These are phyloP conservation scores for Oryza australiensis DNA, from an alignment of 176 grass and related monocot genomes.

Conservation along the genomic window DNA sequence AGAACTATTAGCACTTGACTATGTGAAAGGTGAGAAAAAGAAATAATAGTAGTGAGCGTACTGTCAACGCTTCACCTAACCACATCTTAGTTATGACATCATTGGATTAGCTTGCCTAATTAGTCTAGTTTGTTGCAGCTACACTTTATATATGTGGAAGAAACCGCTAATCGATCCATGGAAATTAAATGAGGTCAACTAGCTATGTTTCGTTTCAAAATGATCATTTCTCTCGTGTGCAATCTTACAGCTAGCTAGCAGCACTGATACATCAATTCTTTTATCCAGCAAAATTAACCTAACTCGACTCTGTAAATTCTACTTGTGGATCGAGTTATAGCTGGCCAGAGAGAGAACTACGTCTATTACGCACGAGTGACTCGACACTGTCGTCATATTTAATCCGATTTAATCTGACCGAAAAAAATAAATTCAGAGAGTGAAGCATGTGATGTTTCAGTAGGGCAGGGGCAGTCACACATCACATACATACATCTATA, in stretches of 20 bases:
- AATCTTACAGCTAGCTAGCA: neutral
- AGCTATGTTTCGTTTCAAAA: too few species aligned
- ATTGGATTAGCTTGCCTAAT: neutral
- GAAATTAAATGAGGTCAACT: neutral
- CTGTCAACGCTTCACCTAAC: neutral
- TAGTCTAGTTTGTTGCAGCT: neutral
- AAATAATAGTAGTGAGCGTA: neutral
- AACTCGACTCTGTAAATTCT: too few species aligned
- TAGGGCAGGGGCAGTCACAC: too few species aligned
- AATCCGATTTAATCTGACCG: neutral
- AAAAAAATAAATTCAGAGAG: neutral
- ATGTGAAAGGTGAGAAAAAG: neutral
- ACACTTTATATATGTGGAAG: neutral
- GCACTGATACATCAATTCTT: too few species aligned
- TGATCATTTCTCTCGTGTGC: too few species aligned
- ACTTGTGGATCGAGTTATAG: neutral
- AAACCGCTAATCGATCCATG: neutral
- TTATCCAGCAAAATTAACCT: too few species aligned
- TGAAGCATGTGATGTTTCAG: too few species aligned
- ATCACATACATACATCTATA: too few species aligned
- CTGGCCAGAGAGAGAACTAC: neutral
- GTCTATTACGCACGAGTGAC: neutral
- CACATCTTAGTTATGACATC: neutral
- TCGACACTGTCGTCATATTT: neutral
- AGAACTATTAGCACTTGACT: too few species aligned